Evolutionary conservation across 83 land plant species (phyloP).

Genomic region (Isoetes engelmannii): DNA sequence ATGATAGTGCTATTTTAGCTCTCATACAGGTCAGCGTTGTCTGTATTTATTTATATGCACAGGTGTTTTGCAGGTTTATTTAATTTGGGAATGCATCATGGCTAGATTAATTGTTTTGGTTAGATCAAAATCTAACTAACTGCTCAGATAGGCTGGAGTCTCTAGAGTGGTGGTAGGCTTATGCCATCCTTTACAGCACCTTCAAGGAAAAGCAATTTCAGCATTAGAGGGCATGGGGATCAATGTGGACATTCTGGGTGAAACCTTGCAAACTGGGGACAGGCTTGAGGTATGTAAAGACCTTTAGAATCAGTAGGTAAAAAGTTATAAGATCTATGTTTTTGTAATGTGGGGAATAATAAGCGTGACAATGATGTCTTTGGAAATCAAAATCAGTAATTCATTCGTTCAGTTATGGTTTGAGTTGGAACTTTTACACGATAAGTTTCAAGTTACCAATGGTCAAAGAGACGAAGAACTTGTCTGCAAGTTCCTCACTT

Average conservation of each 20-base stretch:
- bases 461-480: too few species aligned
- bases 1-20: conserved; percentile 57
- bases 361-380: neutral
- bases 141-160: conserved; percentile 55
- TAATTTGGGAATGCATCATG: neutral
- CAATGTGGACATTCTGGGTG: conserved; percentile 66
- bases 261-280: conserved; percentile 41
- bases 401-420: neutral
- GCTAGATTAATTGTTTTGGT: neutral
- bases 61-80: neutral
- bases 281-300: conserved; percentile 27
- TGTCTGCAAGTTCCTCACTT: too few species aligned
- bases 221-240: conserved; percentile 48
- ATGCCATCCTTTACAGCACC: conserved; percentile 65
- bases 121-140: neutral
- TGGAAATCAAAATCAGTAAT: neutral
- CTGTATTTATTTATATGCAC: neutral
- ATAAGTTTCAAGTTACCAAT: neutral
- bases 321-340: neutral
- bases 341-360: neutral
- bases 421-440: neutral
- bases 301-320: neutral
- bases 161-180: conserved; percentile 74
- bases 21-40: conserved; percentile 40
- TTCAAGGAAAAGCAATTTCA: conserved; percentile 59